Evolutionary conservation across 495 filamentous ascomycete genomes (phyloP).

Genomic region (Aspergillus ellipticus): DNA sequence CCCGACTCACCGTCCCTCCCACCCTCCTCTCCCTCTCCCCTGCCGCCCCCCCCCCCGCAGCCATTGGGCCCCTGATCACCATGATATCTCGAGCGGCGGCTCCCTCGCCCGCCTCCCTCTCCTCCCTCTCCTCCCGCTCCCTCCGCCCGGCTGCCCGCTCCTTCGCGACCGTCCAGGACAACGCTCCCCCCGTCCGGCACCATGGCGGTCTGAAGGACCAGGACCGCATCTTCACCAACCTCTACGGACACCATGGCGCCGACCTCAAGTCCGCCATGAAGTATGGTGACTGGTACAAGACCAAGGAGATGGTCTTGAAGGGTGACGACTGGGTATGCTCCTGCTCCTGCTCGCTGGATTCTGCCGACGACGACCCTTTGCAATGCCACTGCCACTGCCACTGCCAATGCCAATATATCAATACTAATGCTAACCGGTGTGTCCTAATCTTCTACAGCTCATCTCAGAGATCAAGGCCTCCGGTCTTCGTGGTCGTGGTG

Average conservation of each 20-base stretch:
- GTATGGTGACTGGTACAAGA: slow-evolving; percentile 99
- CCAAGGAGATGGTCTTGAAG: slow-evolving; percentile 95
- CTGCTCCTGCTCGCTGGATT: not conserved
- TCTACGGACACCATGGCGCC: slow-evolving; percentile 86
- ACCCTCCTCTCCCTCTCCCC: slow-evolving; percentile 23
- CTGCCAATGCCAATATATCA: no score
- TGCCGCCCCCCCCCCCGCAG: slow-evolving; percentile 20
- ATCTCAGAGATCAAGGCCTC: slow-evolving; percentile 96
- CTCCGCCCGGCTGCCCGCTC: slow-evolving; percentile 57
- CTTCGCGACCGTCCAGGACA: slow-evolving; percentile 89
- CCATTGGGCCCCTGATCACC: slow-evolving; percentile 35
- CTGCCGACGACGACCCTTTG: no score
- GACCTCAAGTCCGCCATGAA: slow-evolving; percentile 95
- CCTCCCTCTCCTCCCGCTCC: slow-evolving; percentile 52
- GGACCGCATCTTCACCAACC: slow-evolving; percentile 97
- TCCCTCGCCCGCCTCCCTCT: slow-evolving; percentile 47
- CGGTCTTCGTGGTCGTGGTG: slow-evolving; percentile 90
- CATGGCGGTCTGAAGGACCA: slow-evolving; percentile 89
- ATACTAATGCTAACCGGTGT: slow-evolving; percentile 21
- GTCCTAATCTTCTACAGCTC: slow-evolving; percentile 52
- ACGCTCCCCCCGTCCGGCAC: slow-evolving; percentile 61
- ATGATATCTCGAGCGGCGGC: slow-evolving; percentile 52
- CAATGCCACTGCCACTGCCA: no score
- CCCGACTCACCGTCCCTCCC: slow-evolving; percentile 23
- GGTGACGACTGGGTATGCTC: slow-evolving; percentile 86